These are phyloP conservation scores for Myotisia sp. DNA, from an alignment of 2,329 filamentous ascomycete genomes.

Conservation along the genomic window DNA sequence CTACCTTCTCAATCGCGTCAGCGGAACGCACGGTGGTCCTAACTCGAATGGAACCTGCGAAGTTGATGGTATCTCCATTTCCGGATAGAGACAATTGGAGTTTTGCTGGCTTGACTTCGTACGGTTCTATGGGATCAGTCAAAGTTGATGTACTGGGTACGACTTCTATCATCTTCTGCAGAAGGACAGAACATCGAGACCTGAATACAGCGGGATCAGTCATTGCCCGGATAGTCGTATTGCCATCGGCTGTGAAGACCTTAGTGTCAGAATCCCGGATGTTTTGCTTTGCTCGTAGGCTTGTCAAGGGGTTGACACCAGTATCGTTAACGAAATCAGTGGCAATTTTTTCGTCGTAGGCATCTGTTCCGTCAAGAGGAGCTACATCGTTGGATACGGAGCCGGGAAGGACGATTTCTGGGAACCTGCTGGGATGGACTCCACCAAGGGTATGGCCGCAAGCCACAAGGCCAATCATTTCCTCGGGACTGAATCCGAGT, in stretches of 20 bases:
- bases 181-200: conserved; percentile 6
- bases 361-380: conserved; percentile 6
- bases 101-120: conserved; percentile 8
- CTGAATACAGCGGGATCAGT: conserved; percentile 5
- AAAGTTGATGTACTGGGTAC: conserved; percentile 8
- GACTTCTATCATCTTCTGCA: conserved; percentile 11
- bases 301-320: conserved; percentile 6
- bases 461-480: conserved; percentile 9
- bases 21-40: conserved; percentile 8
- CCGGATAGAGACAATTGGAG: conserved; percentile 8
- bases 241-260: conserved; percentile 8
- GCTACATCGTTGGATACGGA: conserved; percentile 7
- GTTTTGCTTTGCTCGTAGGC: conserved; percentile 5
- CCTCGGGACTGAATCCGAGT: conserved; percentile 7
- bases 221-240: conserved; percentile 8
- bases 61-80: conserved; percentile 7
- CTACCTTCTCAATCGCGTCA: conserved; percentile 5
- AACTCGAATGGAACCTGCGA: conserved; percentile 9
- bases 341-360: conserved; percentile 10
- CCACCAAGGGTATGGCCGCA: conserved; percentile 10
- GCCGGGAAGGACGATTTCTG: conserved; percentile 6
- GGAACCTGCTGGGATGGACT: conserved; percentile 8
- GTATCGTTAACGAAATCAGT: conserved; percentile 6
- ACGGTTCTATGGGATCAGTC: conserved; percentile 8
- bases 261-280: conserved; percentile 10